phyloP scores from a whole-genome alignment of 1,284 basidiomycete genomes.

The Malassezia yamatoensis region DNA sequence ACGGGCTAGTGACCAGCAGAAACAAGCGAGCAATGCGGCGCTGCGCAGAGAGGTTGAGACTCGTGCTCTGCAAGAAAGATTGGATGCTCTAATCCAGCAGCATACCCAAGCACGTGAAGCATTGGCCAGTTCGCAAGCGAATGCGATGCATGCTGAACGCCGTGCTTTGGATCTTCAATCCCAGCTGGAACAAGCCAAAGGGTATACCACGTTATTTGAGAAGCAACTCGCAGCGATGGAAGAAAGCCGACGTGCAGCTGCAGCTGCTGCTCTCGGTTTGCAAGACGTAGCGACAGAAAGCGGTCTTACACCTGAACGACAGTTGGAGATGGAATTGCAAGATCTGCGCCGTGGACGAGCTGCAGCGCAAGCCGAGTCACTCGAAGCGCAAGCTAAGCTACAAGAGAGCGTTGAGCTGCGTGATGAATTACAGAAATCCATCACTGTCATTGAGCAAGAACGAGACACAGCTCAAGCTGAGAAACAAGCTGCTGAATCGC shows the following conservation, averaged over 20 bases:
- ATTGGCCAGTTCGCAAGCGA: slow-evolving; percentile 66
- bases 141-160: slow-evolving; percentile 67
- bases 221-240: slow-evolving; percentile 13
- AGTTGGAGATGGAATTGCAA: slow-evolving; percentile 71
- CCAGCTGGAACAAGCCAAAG: slow-evolving; percentile 64
- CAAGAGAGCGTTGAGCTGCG: slow-evolving; percentile 60
- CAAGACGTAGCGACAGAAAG: neutral
- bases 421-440: slow-evolving; percentile 50
- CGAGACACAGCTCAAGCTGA: slow-evolving; percentile 59
- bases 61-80: slow-evolving; percentile 62
- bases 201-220: slow-evolving; percentile 78
- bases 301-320: slow-evolving; percentile 59
- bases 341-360: slow-evolving; percentile 46
- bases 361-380: slow-evolving; percentile 24
- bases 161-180: slow-evolving; percentile 62
- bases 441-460: slow-evolving; percentile 59
- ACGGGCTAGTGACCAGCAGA: slow-evolving; percentile 51
- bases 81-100: slow-evolving; percentile 65
- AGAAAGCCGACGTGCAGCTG: slow-evolving; percentile 34
- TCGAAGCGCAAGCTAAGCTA: slow-evolving; percentile 5
- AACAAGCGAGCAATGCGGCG: slow-evolving; percentile 34
- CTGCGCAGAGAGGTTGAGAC: slow-evolving; percentile 71
- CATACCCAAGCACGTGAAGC: slow-evolving; percentile 63
- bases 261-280: slow-evolving; percentile 21
- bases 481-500: slow-evolving; percentile 51